These are phyloP conservation scores for Euclidium syriacum DNA, from an alignment of 345 rosid species.

Conservation along the genomic window DNA sequence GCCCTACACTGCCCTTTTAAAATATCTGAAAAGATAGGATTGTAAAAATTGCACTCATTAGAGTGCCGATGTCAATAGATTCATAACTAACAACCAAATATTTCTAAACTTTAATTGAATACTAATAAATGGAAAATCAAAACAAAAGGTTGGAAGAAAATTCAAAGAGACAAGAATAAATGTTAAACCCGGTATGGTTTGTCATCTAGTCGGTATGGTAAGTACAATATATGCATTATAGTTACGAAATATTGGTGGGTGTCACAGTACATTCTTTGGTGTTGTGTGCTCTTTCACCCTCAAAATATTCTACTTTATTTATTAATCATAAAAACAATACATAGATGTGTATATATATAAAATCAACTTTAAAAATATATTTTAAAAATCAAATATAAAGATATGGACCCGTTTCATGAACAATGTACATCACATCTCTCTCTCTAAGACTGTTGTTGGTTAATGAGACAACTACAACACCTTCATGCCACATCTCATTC, in stretches of 20 bases:
- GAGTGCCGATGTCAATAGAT: neutral
- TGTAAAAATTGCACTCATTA: neutral
- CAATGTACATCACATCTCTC: conserved; percentile 28
- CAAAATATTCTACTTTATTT: conserved; percentile 32
- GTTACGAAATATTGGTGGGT: conserved; percentile 32
- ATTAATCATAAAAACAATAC: conserved; percentile 20
- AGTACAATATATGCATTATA: conserved; percentile 28
- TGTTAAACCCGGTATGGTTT: conserved; percentile 21
- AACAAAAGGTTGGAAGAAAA: neutral
- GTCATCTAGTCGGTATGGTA: conserved; percentile 30
- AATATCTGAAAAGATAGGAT: too few relatives aligned
- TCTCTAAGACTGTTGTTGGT: conserved; percentile 31
- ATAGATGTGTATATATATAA: too few relatives aligned
- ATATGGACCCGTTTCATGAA: conserved; percentile 30
- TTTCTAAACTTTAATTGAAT: neutral
- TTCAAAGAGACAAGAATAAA: neutral
- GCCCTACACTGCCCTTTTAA: neutral
- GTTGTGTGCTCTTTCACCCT: conserved; percentile 35
- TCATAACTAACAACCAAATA: neutral
- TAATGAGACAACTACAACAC: conserved; percentile 41
- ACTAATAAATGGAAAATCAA: neutral
- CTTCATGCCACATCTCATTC: conserved; percentile 39
- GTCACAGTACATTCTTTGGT: conserved; percentile 38
- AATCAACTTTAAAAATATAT: too few relatives aligned
- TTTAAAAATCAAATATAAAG: conserved; percentile 16